phyloP scores from a whole-genome alignment of 192 early-diverging fungal species.

The Cetraspora pellucida region DNA sequence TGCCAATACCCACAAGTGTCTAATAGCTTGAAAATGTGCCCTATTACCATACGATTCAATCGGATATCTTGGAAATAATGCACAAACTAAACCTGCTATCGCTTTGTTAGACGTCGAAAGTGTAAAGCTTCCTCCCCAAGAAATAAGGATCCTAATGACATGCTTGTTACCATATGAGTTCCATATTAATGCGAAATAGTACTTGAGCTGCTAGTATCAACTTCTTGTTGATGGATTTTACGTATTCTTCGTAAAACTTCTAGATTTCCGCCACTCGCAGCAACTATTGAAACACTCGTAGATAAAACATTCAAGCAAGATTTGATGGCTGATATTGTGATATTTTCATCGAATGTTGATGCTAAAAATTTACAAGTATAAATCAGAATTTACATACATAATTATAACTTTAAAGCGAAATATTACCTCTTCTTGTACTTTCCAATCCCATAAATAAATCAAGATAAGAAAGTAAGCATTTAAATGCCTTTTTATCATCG shows the following conservation, averaged over 20 bases:
- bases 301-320: slow-evolving; percentile 71
- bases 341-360: slow-evolving; percentile 57
- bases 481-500: slow-evolving; percentile 47
- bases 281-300: slow-evolving; percentile 66
- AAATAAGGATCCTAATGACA: slow-evolving; percentile 81
- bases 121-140: slow-evolving; percentile 71
- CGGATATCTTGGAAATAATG: slow-evolving; percentile 71
- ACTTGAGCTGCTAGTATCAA: slow-evolving; percentile 11
- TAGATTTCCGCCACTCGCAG: slow-evolving; percentile 80
- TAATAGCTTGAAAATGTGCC: slow-evolving; percentile 69
- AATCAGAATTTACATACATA: not conserved
- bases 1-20: slow-evolving; percentile 83
- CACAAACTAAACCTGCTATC: slow-evolving; percentile 67
- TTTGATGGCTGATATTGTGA: slow-evolving; percentile 64
- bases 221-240: slow-evolving; percentile 49
- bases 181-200: slow-evolving; percentile 57
- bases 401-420: not conserved
- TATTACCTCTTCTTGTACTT: slow-evolving; percentile 47
- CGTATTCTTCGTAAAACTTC: slow-evolving; percentile 63
- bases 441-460: slow-evolving; percentile 52
- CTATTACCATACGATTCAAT: slow-evolving; percentile 57
- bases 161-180: slow-evolving; percentile 68
- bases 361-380: slow-evolving; percentile 36
- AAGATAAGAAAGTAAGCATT: slow-evolving; percentile 54
- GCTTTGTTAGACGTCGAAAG: slow-evolving; percentile 64